Percentiles rank a stretch among this genome's conserved stretches.
Conservation (phyloP, 306 rosid species). For the Chamaecrista fasciculata region DNA sequence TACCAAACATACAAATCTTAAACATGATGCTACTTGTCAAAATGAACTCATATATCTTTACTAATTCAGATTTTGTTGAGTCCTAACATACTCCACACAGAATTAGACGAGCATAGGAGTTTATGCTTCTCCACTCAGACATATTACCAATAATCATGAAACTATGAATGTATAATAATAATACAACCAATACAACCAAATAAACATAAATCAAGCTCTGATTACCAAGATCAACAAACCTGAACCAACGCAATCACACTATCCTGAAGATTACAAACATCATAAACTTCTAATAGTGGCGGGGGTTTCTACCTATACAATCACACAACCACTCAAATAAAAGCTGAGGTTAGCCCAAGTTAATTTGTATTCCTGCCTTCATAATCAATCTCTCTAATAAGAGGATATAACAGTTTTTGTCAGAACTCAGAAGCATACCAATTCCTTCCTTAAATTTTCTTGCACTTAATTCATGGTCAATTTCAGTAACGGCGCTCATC, state of each 20-base stretch:
- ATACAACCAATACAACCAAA: constrained; percentile 60
- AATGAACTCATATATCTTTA: too few relatives aligned
- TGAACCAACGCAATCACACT: constrained; percentile 80
- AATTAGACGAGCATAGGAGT: neutral
- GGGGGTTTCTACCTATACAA: constrained; percentile 71
- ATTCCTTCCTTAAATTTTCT: constrained; percentile 44
- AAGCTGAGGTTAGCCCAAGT: constrained; percentile 81
- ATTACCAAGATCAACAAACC: constrained; percentile 81
- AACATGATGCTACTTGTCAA: too few relatives aligned
- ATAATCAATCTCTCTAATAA: constrained; percentile 61
- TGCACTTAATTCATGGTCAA: constrained; percentile 44
- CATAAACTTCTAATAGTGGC: constrained; percentile 50
- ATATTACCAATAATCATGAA: constrained; percentile 37
- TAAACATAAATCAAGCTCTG: constrained; percentile 56
- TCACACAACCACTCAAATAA: constrained; percentile 71
- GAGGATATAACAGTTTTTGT: constrained; percentile 63
- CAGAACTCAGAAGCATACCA: constrained; percentile 85
- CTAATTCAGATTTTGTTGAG: too few relatives aligned
- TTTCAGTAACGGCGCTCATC: constrained; percentile 39
- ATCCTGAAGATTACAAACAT: constrained; percentile 76
- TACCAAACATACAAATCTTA: too few relatives aligned
- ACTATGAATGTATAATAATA: constrained; percentile 47
- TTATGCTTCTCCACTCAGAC: constrained; percentile 32
- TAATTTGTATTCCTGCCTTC: constrained; percentile 55
- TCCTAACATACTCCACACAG: neutral